Base-by-base conservation (phyloP, 23 red algal species). In the Porphyridium purpureum region DNA sequence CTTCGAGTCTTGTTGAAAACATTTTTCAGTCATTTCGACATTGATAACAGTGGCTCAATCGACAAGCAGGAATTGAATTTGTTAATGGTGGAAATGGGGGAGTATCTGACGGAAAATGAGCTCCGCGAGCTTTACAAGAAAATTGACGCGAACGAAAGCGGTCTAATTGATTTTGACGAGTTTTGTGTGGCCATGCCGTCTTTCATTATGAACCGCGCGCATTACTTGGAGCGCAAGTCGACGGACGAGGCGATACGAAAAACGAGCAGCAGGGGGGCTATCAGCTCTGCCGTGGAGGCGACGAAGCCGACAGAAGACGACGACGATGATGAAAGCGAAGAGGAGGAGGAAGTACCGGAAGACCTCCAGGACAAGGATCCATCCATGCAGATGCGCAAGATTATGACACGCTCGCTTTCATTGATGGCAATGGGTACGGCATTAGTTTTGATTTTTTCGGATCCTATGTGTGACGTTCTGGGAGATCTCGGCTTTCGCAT, bases 381-480 rank as follows among this genome's bases (percentile, higher is more conserved):
- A 33, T 20, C 24, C 31, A 7, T 24, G 28, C 65, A 68, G 50
- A 59, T 68, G 24, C 27, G 51, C 14, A 68, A 53, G 1, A 58
- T 82, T 2, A 69, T 53, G 48, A 27, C 50, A 15, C 52, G 76
- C 5, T 20, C 64, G 0, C 64, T 82, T 26, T 30, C 59, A 0
- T 71, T 72, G 76, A 71, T 82, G 76, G 46, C 42, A 19, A 22
- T 31, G n/a, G 76, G 76, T 24, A 82, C 76, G 14, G 25, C 34
- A 27, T 49, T 82, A 9, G 76, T 82, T 21, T 29, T 82, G 4
- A 53, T 82, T 17, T 82, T 82, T 57, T 60, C 62, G n/a, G 76
- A 82, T 21, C 76, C 76, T 2, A 72, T 82, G 65, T 64, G 68
- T 15, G 30, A 33, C 34, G 76, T 82, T n/a, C 59, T 82, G 38